Base-by-base conservation (phyloP, 371 early-diverging fungal genomes). In the Catenaria anguillulae region DNA sequence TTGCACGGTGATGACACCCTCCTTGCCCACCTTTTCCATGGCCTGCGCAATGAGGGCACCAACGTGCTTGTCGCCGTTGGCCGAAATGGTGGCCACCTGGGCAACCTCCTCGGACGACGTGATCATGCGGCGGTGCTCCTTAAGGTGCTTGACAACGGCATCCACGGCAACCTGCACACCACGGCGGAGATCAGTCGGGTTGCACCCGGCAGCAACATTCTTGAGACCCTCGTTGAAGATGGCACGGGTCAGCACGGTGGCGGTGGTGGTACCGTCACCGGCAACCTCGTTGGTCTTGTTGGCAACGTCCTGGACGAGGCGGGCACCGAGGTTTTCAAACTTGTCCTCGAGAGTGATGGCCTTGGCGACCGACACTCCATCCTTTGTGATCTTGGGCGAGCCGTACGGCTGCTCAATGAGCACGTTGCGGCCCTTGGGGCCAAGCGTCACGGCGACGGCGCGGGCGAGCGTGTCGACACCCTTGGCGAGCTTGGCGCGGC, bases 1-100 rank as follows among this genome's bases (percentile, higher is more conserved):
- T 83, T 93, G 92, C 68, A 93, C 91, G 4, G 97, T 97, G 75
- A 97, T 97, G 55, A 95, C 97, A 68, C 97, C 97, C 78, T 97
- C 97, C 81, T 96, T 97, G 71, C 97, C 97, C 66, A 97, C 97
- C 83, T 93, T 94, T 72, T 93, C 95, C 97, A 97, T 97, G 56
- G 97, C 97, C 67, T 89, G 87, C 56, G 97, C 93, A 73, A 97
- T 92, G 76, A 96, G 72, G 63, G 84, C 75, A 67, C 97, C 97
- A 45, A 97, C 88, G 69, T 92, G 90, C 67, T 83, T 82, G 78
- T 97, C 97, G 66, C 97, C 97, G 77, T 97, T 97, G 65, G 97
- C 97, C 50, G 96, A 95, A 75, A 96, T 97, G 64, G 97, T 93
- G 37, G 93, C 97, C 64, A 92, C 92, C 75, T 93, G 94, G 50